Conservation (phyloP, 805 yeast genomes). For the Saccharomycopsis guyanensis region DNA sequence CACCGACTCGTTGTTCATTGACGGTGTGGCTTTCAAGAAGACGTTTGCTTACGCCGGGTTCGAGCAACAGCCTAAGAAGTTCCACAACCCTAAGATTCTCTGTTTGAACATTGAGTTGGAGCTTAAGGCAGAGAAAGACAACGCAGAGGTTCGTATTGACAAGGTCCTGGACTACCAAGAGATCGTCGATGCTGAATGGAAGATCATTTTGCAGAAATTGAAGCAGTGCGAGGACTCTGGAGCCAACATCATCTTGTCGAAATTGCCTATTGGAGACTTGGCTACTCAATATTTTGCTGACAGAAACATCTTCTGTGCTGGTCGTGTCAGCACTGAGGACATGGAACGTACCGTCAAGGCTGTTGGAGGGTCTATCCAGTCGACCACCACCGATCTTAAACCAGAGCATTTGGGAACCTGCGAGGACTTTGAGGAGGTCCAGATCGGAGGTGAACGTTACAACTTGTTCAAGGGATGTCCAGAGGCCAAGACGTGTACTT, state of each 20-base stretch:
- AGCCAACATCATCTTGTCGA: slow-evolving; percentile 87
- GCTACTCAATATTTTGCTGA: slow-evolving; percentile 99
- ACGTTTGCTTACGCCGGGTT: slow-evolving; percentile 97
- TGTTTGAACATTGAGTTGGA: slow-evolving; percentile 89
- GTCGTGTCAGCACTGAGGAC: slow-evolving; percentile 84
- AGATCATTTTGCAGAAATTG: slow-evolving; percentile 79
- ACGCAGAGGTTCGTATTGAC: slow-evolving; percentile 95
- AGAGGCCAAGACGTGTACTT: slow-evolving; percentile 85
- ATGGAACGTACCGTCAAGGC: slow-evolving; percentile 89
- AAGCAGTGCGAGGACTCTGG: slow-evolving; percentile 78
- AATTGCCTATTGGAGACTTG: slow-evolving; percentile 94
- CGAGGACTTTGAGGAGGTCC: slow-evolving; percentile 81
- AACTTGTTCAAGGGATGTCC: slow-evolving; percentile 92
- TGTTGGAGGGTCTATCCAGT: slow-evolving; percentile 86
- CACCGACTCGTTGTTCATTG: slow-evolving; percentile 83
- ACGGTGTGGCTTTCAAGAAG: slow-evolving; percentile 96
- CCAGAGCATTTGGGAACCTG: slow-evolving; percentile 78
- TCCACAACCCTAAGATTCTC: slow-evolving; percentile 72
- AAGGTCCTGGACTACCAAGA: slow-evolving; percentile 91
- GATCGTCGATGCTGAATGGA: slow-evolving; percentile 99
- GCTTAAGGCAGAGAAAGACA: slow-evolving; percentile 96
- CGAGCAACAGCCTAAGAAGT: slow-evolving; percentile 93
- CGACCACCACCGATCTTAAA: slow-evolving; percentile 62
- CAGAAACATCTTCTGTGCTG: slow-evolving; percentile 93
- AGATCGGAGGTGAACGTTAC: slow-evolving; percentile 93